Evolutionary conservation across 2,329 filamentous ascomycete genomes (phyloP).

Genomic region (Erysiphe pulchra): DNA sequence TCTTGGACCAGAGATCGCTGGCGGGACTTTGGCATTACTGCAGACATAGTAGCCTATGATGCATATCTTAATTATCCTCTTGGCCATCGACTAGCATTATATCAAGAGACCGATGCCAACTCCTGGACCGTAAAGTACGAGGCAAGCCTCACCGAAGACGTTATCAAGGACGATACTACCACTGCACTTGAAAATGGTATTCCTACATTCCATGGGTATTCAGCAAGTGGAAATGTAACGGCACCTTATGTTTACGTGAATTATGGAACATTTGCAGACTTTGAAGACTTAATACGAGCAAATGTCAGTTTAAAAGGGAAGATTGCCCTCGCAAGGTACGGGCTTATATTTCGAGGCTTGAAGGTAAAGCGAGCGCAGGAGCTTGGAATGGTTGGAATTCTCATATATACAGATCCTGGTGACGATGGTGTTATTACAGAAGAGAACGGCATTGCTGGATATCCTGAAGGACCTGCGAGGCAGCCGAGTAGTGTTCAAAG

Average conservation of each 20-base stretch:
- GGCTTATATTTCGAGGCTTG: constrained; percentile 62
- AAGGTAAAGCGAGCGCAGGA: constrained; percentile 87
- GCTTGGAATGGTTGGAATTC: constrained; percentile 60
- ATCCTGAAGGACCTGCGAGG: constrained; percentile 67
- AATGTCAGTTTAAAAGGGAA: constrained; percentile 59
- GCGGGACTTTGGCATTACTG: constrained; percentile 42
- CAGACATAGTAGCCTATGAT: constrained; percentile 43
- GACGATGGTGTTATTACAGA: constrained; percentile 67
- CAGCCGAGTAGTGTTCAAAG: constrained; percentile 76
- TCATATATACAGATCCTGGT: constrained; percentile 73
- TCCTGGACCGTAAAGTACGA: constrained; percentile 46
- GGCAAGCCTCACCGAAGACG: constrained; percentile 61
- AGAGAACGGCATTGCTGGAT: constrained; percentile 50
- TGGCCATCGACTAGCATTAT: constrained; percentile 40
- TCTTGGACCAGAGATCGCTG: constrained; percentile 48
- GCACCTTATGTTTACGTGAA: constrained; percentile 72
- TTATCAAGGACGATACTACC: constrained; percentile 61
- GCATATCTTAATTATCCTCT: constrained; percentile 56
- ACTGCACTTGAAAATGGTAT: constrained; percentile 45
- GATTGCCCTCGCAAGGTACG: constrained; percentile 70
- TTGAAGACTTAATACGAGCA: constrained; percentile 50
- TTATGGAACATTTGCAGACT: constrained; percentile 71
- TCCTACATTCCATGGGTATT: constrained; percentile 88
- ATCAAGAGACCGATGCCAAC: constrained; percentile 18
- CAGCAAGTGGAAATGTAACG: constrained; percentile 75